These are phyloP conservation scores for Cladosporium sphaerospermum DNA, from an alignment of 2,329 filamentous ascomycete species.

Conservation along the genomic window DNA sequence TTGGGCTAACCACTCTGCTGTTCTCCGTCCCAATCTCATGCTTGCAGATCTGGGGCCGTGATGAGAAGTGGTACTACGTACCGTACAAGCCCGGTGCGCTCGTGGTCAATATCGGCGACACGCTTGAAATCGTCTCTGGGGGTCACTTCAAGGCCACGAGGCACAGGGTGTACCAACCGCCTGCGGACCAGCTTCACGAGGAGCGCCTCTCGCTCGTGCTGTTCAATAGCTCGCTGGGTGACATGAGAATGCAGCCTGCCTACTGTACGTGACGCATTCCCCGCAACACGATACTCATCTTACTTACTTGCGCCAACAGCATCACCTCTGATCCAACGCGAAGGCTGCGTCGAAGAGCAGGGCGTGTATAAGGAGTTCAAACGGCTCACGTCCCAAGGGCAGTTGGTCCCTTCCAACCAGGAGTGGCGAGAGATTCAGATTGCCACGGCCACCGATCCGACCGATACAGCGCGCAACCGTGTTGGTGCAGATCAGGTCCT, in stretches of 20 bases:
- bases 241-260: constrained; percentile 39
- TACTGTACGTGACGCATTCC: constrained; percentile 13
- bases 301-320: constrained; percentile 12
- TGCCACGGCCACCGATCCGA: constrained; percentile 30
- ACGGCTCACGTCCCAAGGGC: constrained; percentile 34
- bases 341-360: constrained; percentile 41
- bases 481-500: constrained; percentile 39
- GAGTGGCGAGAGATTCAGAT: constrained; percentile 49
- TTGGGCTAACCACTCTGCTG: constrained; percentile 36
- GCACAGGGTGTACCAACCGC: constrained; percentile 44
- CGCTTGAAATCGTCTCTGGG: constrained; percentile 32
- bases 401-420: constrained; percentile 36
- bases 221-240: constrained; percentile 41
- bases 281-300: neutral
- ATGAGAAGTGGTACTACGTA: constrained; percentile 36
- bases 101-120: constrained; percentile 35
- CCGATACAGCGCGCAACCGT: constrained; percentile 36
- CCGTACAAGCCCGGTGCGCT: constrained; percentile 33
- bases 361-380: constrained; percentile 45
- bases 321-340: constrained; percentile 35
- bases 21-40: constrained; percentile 36
- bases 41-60: constrained; percentile 30
- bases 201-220: constrained; percentile 34
- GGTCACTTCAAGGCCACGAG: constrained; percentile 43
- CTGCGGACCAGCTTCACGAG: constrained; percentile 36